Conservation (phyloP, 2,329 filamentous ascomycete genomes). For the Fusarium verticillioides region DNA sequence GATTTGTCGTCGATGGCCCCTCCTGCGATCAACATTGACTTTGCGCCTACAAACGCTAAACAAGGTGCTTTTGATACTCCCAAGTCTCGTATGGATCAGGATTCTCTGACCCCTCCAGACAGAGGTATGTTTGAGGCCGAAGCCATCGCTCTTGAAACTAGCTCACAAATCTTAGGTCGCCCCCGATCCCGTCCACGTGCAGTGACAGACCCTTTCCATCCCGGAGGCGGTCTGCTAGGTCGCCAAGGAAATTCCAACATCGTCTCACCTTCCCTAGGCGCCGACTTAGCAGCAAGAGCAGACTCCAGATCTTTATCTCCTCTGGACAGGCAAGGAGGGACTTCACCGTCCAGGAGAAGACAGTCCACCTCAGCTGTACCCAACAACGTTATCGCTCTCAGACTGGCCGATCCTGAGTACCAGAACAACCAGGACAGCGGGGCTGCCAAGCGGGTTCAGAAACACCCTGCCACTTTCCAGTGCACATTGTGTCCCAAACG, state of each 20-base stretch:
- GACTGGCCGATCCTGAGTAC: slow-evolving; percentile 88
- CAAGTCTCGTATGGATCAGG: slow-evolving; percentile 74
- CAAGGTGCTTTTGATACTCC: slow-evolving; percentile 56
- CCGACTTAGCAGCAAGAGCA: slow-evolving; percentile 56
- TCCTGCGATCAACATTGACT: slow-evolving; percentile 95
- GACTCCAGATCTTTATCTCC: slow-evolving; percentile 69
- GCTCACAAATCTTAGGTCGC: slow-evolving; percentile 53
- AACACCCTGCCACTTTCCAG: slow-evolving; percentile 97
- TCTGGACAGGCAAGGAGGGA: slow-evolving; percentile 61
- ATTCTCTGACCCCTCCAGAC: slow-evolving; percentile 86
- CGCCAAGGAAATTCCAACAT: slow-evolving; percentile 55
- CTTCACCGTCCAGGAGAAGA: slow-evolving; percentile 55
- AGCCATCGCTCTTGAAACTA: neutral
- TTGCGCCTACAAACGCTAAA: slow-evolving; percentile 76
- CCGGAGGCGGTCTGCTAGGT: slow-evolving; percentile 54
- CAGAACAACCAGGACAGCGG: slow-evolving; percentile 72
- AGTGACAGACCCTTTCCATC: slow-evolving; percentile 70
- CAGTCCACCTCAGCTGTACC: slow-evolving; percentile 73
- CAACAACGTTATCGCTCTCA: slow-evolving; percentile 80
- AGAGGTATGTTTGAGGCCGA: slow-evolving; percentile 60
- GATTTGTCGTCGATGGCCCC: slow-evolving; percentile 82
- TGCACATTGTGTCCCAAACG: slow-evolving; percentile 93
- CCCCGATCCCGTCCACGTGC: slow-evolving; percentile 63
- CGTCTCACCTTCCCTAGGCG: slow-evolving; percentile 63
- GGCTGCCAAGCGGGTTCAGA: slow-evolving; percentile 85